Base-by-base conservation (phyloP, 2,329 filamentous ascomycete species). In the Alternaria rosae region DNA sequence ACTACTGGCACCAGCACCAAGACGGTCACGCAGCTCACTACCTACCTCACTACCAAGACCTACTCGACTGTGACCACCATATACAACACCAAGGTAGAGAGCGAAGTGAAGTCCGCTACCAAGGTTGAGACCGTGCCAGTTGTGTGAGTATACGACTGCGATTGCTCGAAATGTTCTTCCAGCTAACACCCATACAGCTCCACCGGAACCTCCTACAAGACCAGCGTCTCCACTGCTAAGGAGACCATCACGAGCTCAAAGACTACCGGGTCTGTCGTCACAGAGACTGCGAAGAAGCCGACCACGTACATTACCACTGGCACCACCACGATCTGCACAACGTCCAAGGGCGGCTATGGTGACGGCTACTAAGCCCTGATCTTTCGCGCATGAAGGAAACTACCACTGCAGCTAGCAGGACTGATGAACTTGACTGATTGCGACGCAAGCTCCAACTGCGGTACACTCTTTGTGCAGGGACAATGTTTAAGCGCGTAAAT, bases 291-390 rank as follows among this genome's bases (percentile, higher is more conserved):
- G 3, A 67, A 62, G 15, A 60, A 66, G 12, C 69, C 70, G 0
- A 67, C 55, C 35, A 75, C 72, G 3, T 64, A 65, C 21, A 57
- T 62, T 1, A 35, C 47, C 5, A 62, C 68, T n/a, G 67, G 68
- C 45, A 73, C 70, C 2, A 68, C 65, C 52, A 65, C 64, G 1
- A 47, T 62, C 11, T 75, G 73, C 67, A 52, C 57, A 12, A 71
- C 70, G 35, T 38, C 35, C 35, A 66, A 68, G 48, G 53, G 35
- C 10, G 51, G 44, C 6, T 65, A 65, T 17, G 60, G 56, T 9
- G 21, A 21, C 5, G 52, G 51, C 6, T 62, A 60, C 32, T 66
- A 45, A 38, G 38, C 12, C 12, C 5, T 26, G 3, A 42, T 26
- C 25, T 32, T 53, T 12, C 35, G 17, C 32, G 13, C 35, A 51